A percentile compares a stretch with the other conserved stretches of the same genome.
phyloP scores from a whole-genome alignment of 805 yeast species.

The Brettanomyces nanus region DNA sequence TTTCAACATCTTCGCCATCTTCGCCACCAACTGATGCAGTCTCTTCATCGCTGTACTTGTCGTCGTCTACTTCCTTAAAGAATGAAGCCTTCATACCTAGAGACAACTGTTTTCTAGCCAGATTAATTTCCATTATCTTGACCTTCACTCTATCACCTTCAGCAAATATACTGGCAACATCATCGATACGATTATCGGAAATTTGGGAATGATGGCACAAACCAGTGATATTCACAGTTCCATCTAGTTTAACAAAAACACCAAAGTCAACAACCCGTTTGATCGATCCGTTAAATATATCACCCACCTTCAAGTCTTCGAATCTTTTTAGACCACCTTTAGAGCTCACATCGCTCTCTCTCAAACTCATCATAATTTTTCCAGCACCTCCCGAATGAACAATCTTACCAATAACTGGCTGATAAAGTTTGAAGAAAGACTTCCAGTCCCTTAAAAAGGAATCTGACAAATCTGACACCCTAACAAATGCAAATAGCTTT shows the following conservation, averaged over 20 bases:
- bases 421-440: slow-evolving; percentile 59
- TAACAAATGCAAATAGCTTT: slow-evolving; percentile 66
- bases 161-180: slow-evolving; percentile 60
- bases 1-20: slow-evolving; percentile 25
- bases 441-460: slow-evolving; percentile 83
- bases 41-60: neutral
- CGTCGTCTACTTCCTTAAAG: slow-evolving; percentile 36
- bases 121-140: slow-evolving; percentile 56
- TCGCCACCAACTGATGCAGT: slow-evolving; percentile 4
- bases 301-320: slow-evolving; percentile 63
- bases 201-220: slow-evolving; percentile 82
- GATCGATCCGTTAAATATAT: slow-evolving; percentile 68
- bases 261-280: slow-evolving; percentile 80
- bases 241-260: slow-evolving; percentile 77
- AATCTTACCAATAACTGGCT: slow-evolving; percentile 68
- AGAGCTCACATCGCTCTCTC: slow-evolving; percentile 74
- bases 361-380: slow-evolving; percentile 68
- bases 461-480: slow-evolving; percentile 76
- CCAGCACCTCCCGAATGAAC: slow-evolving; percentile 52
- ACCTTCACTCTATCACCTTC: slow-evolving; percentile 91
- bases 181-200: slow-evolving; percentile 55
- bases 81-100: slow-evolving; percentile 94
- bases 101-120: slow-evolving; percentile 64
- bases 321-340: slow-evolving; percentile 51
- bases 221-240: slow-evolving; percentile 69